Evolutionary conservation across 23 red algal genomes (phyloP).

Genomic region (Gracilaria domingensis): DNA sequence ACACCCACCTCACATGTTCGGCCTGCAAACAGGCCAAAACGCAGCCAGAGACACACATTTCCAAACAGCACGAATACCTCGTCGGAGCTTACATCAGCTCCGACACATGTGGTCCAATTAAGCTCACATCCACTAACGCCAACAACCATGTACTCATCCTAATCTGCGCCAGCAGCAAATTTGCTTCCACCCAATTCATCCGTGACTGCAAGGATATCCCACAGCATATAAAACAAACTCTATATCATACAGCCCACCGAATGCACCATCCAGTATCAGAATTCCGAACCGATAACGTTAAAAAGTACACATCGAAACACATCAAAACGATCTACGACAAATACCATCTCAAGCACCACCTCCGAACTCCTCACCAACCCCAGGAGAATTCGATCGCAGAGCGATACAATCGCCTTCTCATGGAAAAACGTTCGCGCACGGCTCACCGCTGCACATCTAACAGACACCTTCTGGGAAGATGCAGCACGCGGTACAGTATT

Average conservation of each 20-base stretch:
- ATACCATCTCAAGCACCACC: neutral
- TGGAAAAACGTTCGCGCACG: neutral
- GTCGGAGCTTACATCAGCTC: neutral
- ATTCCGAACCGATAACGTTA: conserved; percentile 14
- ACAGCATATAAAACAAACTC: neutral
- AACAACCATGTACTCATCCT: conserved; percentile 12
- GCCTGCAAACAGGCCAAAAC: neutral
- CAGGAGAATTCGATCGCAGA: conserved; percentile 28
- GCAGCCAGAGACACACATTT: neutral
- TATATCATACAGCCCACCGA: neutral
- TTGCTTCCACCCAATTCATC: neutral
- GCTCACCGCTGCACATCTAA: conserved; percentile 8
- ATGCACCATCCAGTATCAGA: neutral
- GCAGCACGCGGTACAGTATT: neutral
- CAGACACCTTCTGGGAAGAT: conserved; percentile 20
- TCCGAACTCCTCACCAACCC: conserved; percentile 11
- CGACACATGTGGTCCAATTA: neutral
- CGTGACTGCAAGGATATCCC: conserved; percentile 12
- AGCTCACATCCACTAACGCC: neutral
- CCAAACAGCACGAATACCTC: neutral
- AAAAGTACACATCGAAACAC: conserved; percentile 21
- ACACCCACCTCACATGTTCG: too few relatives aligned
- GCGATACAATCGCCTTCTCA: neutral
- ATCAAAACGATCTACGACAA: neutral
- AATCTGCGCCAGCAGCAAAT: neutral